phyloP scores from a whole-genome alignment of 306 rosid species.

The Vigna nakashimae region DNA sequence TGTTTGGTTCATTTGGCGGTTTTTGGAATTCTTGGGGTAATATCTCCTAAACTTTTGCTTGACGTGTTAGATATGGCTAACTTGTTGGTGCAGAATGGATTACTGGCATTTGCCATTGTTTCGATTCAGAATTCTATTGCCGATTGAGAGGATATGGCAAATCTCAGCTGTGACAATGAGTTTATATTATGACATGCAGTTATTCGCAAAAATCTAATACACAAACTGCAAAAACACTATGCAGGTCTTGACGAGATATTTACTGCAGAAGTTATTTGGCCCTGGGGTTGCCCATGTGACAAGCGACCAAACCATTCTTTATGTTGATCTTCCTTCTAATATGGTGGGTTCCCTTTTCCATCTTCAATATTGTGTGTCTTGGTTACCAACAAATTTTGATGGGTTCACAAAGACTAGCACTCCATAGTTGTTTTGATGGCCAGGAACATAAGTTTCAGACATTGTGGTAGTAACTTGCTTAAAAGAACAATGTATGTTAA shows the following conservation, averaged over 20 bases:
- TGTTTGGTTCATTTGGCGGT: conserved; percentile 52
- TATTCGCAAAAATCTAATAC: conserved; percentile 31
- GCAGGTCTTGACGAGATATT: conserved; percentile 84
- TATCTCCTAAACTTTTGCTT: conserved; percentile 23
- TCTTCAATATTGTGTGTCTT: conserved; percentile 12
- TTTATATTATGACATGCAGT: conserved; percentile 4
- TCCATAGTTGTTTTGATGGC: neutral
- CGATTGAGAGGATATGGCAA: conserved; percentile 9
- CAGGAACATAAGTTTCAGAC: neutral
- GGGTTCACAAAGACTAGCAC: too few species aligned
- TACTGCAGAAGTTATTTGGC: conserved; percentile 68
- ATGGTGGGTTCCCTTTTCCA: conserved; percentile 63
- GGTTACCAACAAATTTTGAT: neutral
- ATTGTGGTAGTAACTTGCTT: conserved; percentile 7
- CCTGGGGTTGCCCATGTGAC: conserved; percentile 56
- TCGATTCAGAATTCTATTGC: neutral
- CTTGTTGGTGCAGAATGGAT: neutral
- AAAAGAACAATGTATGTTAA: neutral
- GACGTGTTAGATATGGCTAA: neutral
- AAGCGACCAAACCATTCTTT: conserved; percentile 58
- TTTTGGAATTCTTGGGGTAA: conserved; percentile 65
- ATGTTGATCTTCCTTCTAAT: conserved; percentile 92
- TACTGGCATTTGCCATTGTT: neutral
- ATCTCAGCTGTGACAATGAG: neutral
- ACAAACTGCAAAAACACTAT: conserved; percentile 2